These are phyloP conservation scores for Lactarius hatsudake DNA, from an alignment of 768 basidiomycete genomes.

Conservation along the genomic window DNA sequence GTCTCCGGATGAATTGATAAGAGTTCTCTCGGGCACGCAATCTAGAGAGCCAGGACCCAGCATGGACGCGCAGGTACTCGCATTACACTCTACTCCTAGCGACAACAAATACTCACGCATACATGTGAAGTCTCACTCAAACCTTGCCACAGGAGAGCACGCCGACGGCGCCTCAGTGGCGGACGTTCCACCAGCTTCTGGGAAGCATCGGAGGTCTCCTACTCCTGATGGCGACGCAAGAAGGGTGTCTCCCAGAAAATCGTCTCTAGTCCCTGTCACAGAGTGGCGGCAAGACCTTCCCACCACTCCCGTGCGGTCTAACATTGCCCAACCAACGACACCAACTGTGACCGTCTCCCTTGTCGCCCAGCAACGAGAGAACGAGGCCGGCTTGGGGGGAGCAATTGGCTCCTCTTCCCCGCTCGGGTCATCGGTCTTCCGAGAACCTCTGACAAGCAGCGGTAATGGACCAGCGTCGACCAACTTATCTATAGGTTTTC, in stretches of 20 bases:
- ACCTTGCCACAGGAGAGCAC: neutral
- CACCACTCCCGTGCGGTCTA: neutral
- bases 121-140: neutral
- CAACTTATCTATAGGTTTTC: neutral
- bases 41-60: neutral
- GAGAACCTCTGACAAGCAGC: neutral
- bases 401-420: neutral
- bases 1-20: no score
- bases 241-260: neutral
- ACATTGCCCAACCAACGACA: neutral
- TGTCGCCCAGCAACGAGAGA: neutral
- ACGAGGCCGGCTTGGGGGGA: neutral
- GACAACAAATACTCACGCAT: neutral
- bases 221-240: slow-evolving; percentile 3
- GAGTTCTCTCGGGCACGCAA: neutral
- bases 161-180: neutral
- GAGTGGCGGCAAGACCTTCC: neutral
- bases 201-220: slow-evolving; percentile 6
- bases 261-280: neutral
- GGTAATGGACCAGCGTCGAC: neutral
- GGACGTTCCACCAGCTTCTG: neutral
- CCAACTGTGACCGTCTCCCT: neutral
- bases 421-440: neutral
- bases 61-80: neutral
- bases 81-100: neutral